phyloP scores from a whole-genome alignment of 2,329 filamentous ascomycete genomes.

The Colletotrichum truncatum region DNA sequence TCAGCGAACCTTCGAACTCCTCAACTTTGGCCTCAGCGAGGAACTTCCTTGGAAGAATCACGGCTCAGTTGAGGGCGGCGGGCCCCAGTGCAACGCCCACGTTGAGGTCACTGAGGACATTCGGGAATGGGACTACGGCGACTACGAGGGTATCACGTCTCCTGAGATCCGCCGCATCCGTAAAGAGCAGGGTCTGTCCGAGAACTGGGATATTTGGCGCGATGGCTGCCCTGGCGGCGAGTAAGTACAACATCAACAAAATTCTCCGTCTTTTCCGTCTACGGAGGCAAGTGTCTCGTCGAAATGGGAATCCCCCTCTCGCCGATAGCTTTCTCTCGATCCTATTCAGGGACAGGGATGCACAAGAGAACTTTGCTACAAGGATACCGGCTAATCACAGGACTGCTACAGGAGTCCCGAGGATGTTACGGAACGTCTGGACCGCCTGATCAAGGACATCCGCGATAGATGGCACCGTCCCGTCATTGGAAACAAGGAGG shows the following conservation, averaged over 20 bases:
- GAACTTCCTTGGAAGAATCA: conserved; percentile 75
- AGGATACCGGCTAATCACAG: not conserved
- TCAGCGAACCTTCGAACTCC: conserved; percentile 88
- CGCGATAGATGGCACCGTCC: conserved; percentile 70
- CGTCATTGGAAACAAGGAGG: conserved; percentile 59
- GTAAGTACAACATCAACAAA: too few species aligned
- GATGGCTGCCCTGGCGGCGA: conserved; percentile 89
- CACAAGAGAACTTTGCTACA: not conserved
- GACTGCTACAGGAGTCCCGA: conserved; percentile 66
- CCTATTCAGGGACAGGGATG: not conserved
- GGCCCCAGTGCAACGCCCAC: conserved; percentile 63
- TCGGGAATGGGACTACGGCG: conserved; percentile 88
- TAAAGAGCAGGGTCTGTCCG: conserved; percentile 63
- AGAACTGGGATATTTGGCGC: conserved; percentile 86
- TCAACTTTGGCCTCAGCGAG: conserved; percentile 76
- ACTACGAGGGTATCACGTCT: conserved; percentile 84
- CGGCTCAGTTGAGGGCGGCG: conserved; percentile 42
- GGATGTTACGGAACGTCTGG: conserved; percentile 77
- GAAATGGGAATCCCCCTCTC: too few species aligned
- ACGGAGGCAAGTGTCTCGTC: too few species aligned
- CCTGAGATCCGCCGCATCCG: conserved; percentile 70
- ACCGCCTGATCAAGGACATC: conserved; percentile 80
- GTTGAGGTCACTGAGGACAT: conserved; percentile 77
- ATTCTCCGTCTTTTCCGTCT: not conserved
- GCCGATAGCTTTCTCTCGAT: not conserved